These are phyloP conservation scores for Chondrostereum purpureum DNA, from an alignment of 1,284 basidiomycete species.

Conservation along the genomic window DNA sequence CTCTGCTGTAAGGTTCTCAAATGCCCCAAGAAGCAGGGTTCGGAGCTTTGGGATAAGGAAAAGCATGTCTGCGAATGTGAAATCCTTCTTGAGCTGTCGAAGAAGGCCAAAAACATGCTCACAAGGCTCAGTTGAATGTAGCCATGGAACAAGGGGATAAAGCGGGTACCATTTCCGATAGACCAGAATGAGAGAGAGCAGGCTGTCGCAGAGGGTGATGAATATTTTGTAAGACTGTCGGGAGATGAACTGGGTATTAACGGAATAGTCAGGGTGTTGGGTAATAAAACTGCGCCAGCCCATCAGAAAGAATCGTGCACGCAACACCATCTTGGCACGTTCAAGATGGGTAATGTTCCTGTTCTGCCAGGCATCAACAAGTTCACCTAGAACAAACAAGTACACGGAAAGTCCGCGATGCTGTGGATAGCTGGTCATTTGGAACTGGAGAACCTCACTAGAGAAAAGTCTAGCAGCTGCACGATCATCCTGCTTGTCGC, in stretches of 20 bases:
- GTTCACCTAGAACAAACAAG: too few relatives aligned
- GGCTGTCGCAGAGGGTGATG: slow-evolving; percentile 21
- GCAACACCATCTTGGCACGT: too few relatives aligned
- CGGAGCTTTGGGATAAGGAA: slow-evolving; percentile 24
- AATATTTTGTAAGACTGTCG: too few relatives aligned
- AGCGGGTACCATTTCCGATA: slow-evolving; percentile 22
- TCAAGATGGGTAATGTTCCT: too few relatives aligned
- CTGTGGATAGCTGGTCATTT: slow-evolving; percentile 15
- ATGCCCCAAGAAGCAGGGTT: slow-evolving; percentile 14
- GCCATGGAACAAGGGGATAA: slow-evolving; percentile 32
- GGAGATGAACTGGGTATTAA: too few relatives aligned
- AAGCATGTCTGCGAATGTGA: slow-evolving; percentile 22
- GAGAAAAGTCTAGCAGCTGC: slow-evolving; percentile 29
- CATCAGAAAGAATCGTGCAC: too few relatives aligned
- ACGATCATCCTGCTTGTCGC: slow-evolving; percentile 30
- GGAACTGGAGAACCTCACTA: slow-evolving; percentile 19
- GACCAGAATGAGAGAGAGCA: slow-evolving; percentile 25
- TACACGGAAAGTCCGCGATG: too few relatives aligned
- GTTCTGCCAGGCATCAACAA: too few relatives aligned
- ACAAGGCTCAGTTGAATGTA: slow-evolving; percentile 30
- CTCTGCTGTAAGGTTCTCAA: slow-evolving; percentile 8
- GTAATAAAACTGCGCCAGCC: too few relatives aligned
- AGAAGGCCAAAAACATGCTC: slow-evolving; percentile 30
- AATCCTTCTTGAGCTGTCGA: slow-evolving; percentile 25
- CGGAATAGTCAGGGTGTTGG: too few relatives aligned